phyloP scores from a whole-genome alignment of 768 basidiomycete genomes.

The Auriculariales sp. region DNA sequence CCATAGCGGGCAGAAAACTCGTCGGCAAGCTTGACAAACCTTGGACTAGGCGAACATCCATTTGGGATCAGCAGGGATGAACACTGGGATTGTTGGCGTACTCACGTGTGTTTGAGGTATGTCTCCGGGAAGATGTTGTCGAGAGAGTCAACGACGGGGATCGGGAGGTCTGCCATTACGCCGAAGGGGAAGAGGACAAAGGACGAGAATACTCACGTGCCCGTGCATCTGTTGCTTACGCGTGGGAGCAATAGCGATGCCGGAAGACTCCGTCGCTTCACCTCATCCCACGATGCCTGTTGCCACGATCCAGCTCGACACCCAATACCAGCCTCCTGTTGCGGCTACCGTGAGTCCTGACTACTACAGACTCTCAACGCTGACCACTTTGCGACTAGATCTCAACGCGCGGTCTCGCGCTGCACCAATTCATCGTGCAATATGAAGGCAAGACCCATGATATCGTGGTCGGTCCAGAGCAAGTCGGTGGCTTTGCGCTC shows the following conservation, averaged over 20 bases:
- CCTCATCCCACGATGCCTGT: background rate
- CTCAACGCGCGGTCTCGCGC: constrained; percentile 50
- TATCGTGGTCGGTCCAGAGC: constrained; percentile 59
- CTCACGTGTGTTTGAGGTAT: constrained; percentile 37
- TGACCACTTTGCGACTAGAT: constrained; percentile 23
- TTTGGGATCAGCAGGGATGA: background rate
- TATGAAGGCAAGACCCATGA: constrained; percentile 65
- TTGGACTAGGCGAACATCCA: constrained; percentile 16
- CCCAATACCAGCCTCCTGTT: background rate
- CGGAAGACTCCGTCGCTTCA: background rate
- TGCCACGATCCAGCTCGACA: background rate
- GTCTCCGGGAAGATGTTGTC: constrained; percentile 39
- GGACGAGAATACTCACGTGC: too few relatives aligned
- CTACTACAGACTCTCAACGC: background rate
- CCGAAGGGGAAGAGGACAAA: background rate
- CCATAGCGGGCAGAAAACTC: constrained; percentile 55
- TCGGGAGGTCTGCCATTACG: constrained; percentile 20
- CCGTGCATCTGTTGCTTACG: too few relatives aligned
- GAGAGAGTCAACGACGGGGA: constrained; percentile 48
- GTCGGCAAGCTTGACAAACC: constrained; percentile 47
- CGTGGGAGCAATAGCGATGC: too few relatives aligned
- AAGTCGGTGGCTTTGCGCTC: constrained; percentile 35
- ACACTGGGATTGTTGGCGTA: background rate
- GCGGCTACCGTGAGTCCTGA: background rate
- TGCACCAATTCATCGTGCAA: constrained; percentile 54